phyloP scores from a whole-genome alignment of 2,329 filamentous ascomycete species.

The Pyricularia grisea region DNA sequence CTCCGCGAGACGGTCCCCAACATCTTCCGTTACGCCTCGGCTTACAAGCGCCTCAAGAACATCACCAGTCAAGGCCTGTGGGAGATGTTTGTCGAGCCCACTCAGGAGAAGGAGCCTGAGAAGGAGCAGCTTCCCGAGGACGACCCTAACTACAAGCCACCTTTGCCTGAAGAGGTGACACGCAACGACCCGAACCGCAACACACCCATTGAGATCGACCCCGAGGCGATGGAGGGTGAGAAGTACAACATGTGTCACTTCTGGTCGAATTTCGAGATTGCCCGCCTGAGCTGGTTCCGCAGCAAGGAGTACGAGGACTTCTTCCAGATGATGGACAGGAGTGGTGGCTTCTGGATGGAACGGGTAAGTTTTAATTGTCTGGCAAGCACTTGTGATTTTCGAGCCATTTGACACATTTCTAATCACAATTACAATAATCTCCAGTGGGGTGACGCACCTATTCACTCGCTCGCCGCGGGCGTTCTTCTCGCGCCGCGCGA shows the following conservation, averaged over 20 bases:
- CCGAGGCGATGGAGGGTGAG: constrained; percentile 92
- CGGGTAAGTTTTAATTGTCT: constrained; percentile 46
- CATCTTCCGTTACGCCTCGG: constrained; percentile 97
- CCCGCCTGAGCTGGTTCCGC: constrained; percentile 86
- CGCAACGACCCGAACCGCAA: constrained; percentile 64
- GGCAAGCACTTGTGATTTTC: not conserved
- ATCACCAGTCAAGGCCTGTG: constrained; percentile 85
- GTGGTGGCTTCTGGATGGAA: constrained; percentile 99
- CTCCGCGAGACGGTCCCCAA: constrained; percentile 96
- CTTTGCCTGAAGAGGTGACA: constrained; percentile 72
- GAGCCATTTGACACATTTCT: not conserved
- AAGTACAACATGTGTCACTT: constrained; percentile 99
- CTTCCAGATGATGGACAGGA: constrained; percentile 97
- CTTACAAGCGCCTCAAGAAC: constrained; percentile 90
- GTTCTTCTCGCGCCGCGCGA: constrained; percentile 72
- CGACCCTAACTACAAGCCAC: constrained; percentile 55
- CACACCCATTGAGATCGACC: constrained; percentile 71
- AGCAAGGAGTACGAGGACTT: constrained; percentile 97
- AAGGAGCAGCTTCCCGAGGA: constrained; percentile 47
- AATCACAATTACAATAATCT: constrained; percentile 23
- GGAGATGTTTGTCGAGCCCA: constrained; percentile 96
- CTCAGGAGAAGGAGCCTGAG: constrained; percentile 51
- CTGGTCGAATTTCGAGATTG: constrained; percentile 99
- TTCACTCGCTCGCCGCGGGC: constrained; percentile 93
- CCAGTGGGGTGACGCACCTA: constrained; percentile 96